phyloP scores from a whole-genome alignment of 768 basidiomycete species.

The Psilocybe cyanescens region DNA sequence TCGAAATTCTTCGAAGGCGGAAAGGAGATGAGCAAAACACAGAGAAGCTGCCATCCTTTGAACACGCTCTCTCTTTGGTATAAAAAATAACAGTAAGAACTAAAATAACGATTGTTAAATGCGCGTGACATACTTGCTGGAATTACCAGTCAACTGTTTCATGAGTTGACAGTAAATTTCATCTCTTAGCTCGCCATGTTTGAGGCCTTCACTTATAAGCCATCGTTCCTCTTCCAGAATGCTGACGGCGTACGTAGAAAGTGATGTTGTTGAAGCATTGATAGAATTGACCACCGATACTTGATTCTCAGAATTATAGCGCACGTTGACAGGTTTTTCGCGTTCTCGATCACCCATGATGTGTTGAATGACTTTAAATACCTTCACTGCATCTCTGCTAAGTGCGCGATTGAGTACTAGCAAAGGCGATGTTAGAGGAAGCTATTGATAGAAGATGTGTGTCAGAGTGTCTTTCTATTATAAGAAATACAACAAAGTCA shows the following conservation, averaged over 20 bases:
- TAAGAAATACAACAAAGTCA: background rate
- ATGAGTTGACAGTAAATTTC: slow-evolving; percentile 93
- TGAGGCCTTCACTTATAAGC: slow-evolving; percentile 79
- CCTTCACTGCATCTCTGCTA: slow-evolving; percentile 77
- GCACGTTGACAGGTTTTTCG: slow-evolving; percentile 59
- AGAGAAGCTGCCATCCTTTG: slow-evolving; percentile 92
- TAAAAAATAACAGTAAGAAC: background rate
- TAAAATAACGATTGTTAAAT: background rate
- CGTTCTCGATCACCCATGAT: slow-evolving; percentile 93
- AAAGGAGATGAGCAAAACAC: slow-evolving; percentile 89
- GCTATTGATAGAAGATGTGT: slow-evolving; percentile 33
- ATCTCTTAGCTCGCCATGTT: slow-evolving; percentile 84
- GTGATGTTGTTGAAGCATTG: slow-evolving; percentile 50
- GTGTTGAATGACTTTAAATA: slow-evolving; percentile 89
- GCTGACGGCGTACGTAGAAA: slow-evolving; percentile 37
- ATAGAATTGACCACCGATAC: slow-evolving; percentile 47
- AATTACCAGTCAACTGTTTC: slow-evolving; percentile 89
- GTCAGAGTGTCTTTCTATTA: background rate
- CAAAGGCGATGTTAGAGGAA: slow-evolving; percentile 73
- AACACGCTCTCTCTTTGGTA: slow-evolving; percentile 77
- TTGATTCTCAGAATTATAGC: slow-evolving; percentile 46
- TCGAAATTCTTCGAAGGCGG: slow-evolving; percentile 95
- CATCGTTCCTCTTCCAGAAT: slow-evolving; percentile 86
- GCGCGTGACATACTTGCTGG: slow-evolving; percentile 63
- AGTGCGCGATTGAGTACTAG: slow-evolving; percentile 69